These are phyloP conservation scores for Ganoderma lingzhi DNA, from an alignment of 1,284 basidiomycete genomes.

Conservation along the genomic window DNA sequence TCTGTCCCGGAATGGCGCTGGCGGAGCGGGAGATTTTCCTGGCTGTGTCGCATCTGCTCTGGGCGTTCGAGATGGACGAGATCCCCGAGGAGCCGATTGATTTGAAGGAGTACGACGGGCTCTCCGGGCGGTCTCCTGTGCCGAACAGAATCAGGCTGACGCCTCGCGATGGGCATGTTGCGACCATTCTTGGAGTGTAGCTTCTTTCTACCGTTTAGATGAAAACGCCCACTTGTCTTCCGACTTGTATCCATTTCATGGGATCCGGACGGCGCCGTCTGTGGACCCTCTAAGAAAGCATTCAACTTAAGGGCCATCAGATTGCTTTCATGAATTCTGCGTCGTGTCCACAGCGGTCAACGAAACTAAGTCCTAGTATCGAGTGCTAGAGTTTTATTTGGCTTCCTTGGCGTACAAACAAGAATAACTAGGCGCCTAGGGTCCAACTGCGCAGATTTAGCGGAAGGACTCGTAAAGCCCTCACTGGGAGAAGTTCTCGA, in stretches of 20 bases:
- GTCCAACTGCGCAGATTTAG: no score
- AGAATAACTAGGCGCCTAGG: background rate
- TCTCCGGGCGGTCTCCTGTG: conserved; percentile 25
- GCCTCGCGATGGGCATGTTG: conserved; percentile 19
- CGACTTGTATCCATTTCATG: no score
- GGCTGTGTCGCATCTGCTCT: conserved; percentile 40
- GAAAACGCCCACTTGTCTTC: background rate
- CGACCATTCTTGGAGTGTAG: background rate
- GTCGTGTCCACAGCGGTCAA: no score
- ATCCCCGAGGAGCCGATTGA: conserved; percentile 24
- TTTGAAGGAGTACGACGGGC: conserved; percentile 26
- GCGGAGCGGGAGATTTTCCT: conserved; percentile 51
- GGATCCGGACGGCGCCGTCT: no score
- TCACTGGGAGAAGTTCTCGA: conserved; percentile 47
- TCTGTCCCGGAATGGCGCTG: conserved; percentile 33
- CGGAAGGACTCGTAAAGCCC: no score
- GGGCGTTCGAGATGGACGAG: conserved; percentile 22
- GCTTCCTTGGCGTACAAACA: background rate
- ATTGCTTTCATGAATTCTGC: no score
- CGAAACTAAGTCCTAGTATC: no score
- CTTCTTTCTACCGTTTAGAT: background rate
- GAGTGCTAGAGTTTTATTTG: background rate
- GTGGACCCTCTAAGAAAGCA: no score
- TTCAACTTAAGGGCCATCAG: no score
- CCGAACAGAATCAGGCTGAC: conserved; percentile 19